Conservation (phyloP, 352 stramenopile species). For the Pythium folliculosum region DNA sequence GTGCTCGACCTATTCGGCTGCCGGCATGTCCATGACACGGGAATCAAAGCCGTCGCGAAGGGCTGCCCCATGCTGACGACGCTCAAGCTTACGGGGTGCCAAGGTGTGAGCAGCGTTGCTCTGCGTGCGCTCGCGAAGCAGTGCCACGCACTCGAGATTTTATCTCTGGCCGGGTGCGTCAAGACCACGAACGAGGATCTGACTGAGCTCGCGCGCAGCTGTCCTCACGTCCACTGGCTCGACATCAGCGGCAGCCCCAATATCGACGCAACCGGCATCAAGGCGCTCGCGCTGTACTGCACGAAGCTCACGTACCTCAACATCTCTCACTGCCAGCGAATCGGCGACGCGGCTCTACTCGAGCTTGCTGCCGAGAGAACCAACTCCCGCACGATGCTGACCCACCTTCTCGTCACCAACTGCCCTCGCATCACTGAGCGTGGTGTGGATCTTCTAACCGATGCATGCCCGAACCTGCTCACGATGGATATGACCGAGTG, state of each 20-base stretch:
- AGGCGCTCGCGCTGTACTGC: conserved; percentile 61
- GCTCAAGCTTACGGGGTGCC: conserved; percentile 87
- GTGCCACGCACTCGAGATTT: conserved; percentile 64
- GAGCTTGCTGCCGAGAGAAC: conserved; percentile 37
- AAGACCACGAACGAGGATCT: conserved; percentile 83
- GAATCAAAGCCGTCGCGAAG: conserved; percentile 76
- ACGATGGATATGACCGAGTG: conserved; percentile 88
- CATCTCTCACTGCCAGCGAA: conserved; percentile 69
- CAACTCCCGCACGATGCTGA: conserved; percentile 28
- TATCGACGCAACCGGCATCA: conserved; percentile 60
- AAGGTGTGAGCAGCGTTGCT: conserved; percentile 71
- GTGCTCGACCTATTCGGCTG: conserved; percentile 88
- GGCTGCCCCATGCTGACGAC: conserved; percentile 86
- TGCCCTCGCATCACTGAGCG: conserved; percentile 74
- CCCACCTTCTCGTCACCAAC: conserved; percentile 59
- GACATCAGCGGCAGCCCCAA: conserved; percentile 83
- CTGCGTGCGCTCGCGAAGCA: conserved; percentile 73
- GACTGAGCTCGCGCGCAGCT: conserved; percentile 47
- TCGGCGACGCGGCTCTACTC: conserved; percentile 70
- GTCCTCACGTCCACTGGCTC: conserved; percentile 64
- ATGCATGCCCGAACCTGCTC: conserved; percentile 69
- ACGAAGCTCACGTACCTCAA: conserved; percentile 64
- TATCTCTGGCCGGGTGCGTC: conserved; percentile 85
- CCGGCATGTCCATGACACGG: conserved; percentile 82
- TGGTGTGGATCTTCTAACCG: conserved; percentile 64